A percentile compares a stretch with the other conserved stretches of the same genome.
phyloP scores from a whole-genome alignment of 331 rosid species.

The Quercus phellos region DNA sequence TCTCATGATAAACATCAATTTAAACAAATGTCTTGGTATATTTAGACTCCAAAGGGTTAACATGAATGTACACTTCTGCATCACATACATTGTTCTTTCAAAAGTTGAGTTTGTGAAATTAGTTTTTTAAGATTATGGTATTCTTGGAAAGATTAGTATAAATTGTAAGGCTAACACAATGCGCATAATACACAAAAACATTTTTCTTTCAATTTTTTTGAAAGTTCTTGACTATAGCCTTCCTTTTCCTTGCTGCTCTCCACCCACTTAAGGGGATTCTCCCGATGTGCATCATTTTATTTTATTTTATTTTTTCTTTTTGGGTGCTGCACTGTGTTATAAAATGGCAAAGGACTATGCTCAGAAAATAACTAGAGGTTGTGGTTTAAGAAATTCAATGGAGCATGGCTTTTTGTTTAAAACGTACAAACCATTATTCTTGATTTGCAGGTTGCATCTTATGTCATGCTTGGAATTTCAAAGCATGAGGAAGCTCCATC shows the following conservation, averaged over 20 bases:
- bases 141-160: background rate
- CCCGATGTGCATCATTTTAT: background rate
- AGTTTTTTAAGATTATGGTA: too few species aligned
- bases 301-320: background rate
- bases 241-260: slow-evolving; percentile 1
- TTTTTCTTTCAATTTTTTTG: background rate
- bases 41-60: background rate
- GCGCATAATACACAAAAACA: too few species aligned
- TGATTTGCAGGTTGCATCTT: slow-evolving; percentile 68
- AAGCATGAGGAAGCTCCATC: slow-evolving; percentile 82
- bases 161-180: background rate
- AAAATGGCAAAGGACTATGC: background rate
- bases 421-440: slow-evolving; percentile 14
- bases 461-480: slow-evolving; percentile 81
- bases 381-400: slow-evolving; percentile 16
- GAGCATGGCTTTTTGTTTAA: background rate
- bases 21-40: background rate
- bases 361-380: background rate
- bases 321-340: slow-evolving; percentile 4
- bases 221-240: background rate
- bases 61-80: background rate
- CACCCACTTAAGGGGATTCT: background rate
- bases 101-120: too few species aligned
- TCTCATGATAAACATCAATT: background rate
- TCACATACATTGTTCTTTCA: background rate